phyloP scores from a whole-genome alignment of 2,329 filamentous ascomycete species.

The Setomelanomma holmii region DNA sequence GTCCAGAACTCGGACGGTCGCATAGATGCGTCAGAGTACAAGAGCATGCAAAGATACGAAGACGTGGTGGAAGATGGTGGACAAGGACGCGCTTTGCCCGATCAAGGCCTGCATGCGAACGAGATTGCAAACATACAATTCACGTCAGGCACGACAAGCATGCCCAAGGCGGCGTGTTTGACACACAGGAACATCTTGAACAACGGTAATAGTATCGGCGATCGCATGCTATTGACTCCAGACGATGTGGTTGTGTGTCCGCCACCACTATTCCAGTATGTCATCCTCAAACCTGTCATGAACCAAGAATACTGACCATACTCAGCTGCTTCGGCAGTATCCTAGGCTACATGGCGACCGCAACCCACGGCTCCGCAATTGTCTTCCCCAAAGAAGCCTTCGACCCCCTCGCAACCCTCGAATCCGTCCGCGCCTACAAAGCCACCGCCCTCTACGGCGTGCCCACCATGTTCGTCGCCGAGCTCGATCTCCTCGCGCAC shows the following conservation, averaged over 20 bases:
- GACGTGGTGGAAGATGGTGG: conserved; percentile 55
- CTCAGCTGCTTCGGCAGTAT: conserved; percentile 86
- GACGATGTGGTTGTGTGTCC: conserved; percentile 73
- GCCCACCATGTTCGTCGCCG: conserved; percentile 91
- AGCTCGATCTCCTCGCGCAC: conserved; percentile 76
- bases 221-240: conserved; percentile 80
- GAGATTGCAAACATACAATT: conserved; percentile 96
- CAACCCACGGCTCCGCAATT: conserved; percentile 80
- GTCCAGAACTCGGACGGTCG: conserved; percentile 76
- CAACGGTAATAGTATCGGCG: conserved; percentile 84
- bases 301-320: too few species aligned
- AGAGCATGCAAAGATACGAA: conserved; percentile 52
- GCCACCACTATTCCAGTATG: conserved; percentile 61
- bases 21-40: conserved; percentile 51
- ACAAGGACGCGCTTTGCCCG: conserved; percentile 51
- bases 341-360: conserved; percentile 94
- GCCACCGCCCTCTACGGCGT: conserved; percentile 84
- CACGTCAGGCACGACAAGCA: conserved; percentile 91
- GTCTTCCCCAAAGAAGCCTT: conserved; percentile 89
- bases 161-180: conserved; percentile 90
- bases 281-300: not conserved
- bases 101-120: conserved; percentile 60
- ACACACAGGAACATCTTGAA: conserved; percentile 88
- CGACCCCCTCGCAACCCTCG: conserved; percentile 75
- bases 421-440: conserved; percentile 67